phyloP scores from a whole-genome alignment of 2,329 filamentous ascomycete species.

The Pseudogymnoascus sp. region DNA sequence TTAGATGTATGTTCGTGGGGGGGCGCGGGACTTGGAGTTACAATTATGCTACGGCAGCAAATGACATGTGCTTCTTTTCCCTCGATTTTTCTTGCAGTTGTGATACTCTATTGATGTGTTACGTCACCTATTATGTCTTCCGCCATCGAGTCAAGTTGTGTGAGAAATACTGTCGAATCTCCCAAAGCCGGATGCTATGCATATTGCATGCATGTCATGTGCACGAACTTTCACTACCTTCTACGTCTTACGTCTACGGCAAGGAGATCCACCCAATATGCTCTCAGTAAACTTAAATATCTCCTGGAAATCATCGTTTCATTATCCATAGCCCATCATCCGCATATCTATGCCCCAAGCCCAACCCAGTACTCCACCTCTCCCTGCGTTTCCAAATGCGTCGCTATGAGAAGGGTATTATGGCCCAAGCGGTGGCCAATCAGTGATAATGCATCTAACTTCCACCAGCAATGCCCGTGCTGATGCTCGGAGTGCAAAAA shows the following conservation, averaged over 20 bases:
- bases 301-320: neutral
- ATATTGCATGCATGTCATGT: neutral
- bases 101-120: neutral
- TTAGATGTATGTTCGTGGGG: constrained; percentile 34
- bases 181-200: neutral
- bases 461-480: neutral
- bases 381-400: constrained; percentile 3
- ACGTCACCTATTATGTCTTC: neutral
- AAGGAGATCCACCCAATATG: neutral
- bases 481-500: neutral
- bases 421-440: constrained; percentile 6
- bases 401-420: constrained; percentile 5
- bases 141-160: neutral
- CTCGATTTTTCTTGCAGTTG: constrained; percentile 5
- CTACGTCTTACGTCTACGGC: neutral
- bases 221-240: neutral
- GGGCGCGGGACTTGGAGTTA: constrained; percentile 14
- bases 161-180: neutral
- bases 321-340: neutral
- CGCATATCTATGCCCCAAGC: constrained; percentile 3
- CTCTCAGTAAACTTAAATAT: neutral
- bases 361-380: constrained; percentile 2
- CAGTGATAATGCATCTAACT: constrained; percentile 7
- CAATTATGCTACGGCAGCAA: constrained; percentile 15
- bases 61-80: constrained; percentile 15